Base-by-base conservation (phyloP, 495 filamentous ascomycete genomes). In the Halenospora varia region DNA sequence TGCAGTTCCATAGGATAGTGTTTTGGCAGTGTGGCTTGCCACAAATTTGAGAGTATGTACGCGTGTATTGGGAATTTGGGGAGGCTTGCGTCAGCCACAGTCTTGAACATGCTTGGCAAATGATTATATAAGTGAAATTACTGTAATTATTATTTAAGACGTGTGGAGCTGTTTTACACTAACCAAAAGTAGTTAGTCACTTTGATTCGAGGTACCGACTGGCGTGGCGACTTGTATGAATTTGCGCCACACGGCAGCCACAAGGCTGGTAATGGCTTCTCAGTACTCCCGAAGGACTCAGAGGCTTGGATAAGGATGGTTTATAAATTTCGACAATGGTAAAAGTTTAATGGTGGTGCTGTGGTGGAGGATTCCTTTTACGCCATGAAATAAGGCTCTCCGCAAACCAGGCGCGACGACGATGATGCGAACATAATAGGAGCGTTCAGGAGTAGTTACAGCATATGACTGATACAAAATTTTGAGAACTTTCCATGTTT, bases 271-370 rank as follows among this genome's bases (percentile, higher is more conserved):
- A 10, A 51, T 41, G 29, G 25, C 29, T 51, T 57, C 55, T 57
- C 25, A 51, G 42, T 51, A 51, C 6, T 41, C 20, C 19, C n/a
- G 44, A 41, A 40, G 55, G 25, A 51, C 48, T 57, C 35, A 51
- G 48, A 57, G 17, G 29, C 46, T 57, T 39, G 48, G 24, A 51
- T 57, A 57, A 57, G 55, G 55, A 57, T 51, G 19, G 29, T 51
- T 51, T 57, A 44, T 57, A 51, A 51, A 42, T 57, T 57, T 57
- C 29, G 19, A 48, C 19, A 19, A 29, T 19, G 20, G 42, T 25
- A 39, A 47, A 56, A 56, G 42, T 42, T 48, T 57, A 26, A 25
- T 44, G 55, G 35, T 51, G 55, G 55, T 57, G 22, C 47, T 57
- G 46, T 57, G 25, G 55, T 51, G 17, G 25, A 57, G 47, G 48